Conservation (phyloP, 331 rosid genomes). For the Quercus phellos region DNA sequence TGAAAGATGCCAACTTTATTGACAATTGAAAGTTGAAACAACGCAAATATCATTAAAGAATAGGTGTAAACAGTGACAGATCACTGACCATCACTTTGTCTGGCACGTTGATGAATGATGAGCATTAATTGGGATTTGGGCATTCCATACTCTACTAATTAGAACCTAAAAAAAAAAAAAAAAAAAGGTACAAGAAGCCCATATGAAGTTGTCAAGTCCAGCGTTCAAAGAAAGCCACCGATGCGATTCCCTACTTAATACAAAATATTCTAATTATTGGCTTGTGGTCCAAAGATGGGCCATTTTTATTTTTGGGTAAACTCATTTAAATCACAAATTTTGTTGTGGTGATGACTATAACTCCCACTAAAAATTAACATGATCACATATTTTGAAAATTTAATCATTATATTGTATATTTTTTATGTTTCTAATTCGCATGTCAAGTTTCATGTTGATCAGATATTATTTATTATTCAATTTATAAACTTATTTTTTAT, state of each 20-base stretch:
- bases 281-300: neutral
- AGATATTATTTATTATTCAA: neutral
- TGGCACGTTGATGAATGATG: slow-evolving; percentile 7
- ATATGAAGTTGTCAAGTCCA: neutral
- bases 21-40: neutral
- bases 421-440: rapidly evolving
- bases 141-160: neutral
- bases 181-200: neutral
- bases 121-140: neutral
- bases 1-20: slow-evolving; percentile 13
- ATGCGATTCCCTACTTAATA: neutral
- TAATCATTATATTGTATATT: rapidly evolving
- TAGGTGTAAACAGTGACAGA: slow-evolving; percentile 12
- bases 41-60: neutral
- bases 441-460: no score
- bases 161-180: neutral
- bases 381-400: no score
- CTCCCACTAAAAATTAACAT: no score
- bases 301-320: neutral
- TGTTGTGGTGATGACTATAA: rapidly evolving
- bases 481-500: neutral
- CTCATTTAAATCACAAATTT: neutral
- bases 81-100: neutral
- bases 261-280: neutral
- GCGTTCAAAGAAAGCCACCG: neutral